Evolutionary conservation across 257 asterid genomes (phyloP), one percentile per base, ranked within the genome.

Genomic region (Capsicum pubescens): DNA sequence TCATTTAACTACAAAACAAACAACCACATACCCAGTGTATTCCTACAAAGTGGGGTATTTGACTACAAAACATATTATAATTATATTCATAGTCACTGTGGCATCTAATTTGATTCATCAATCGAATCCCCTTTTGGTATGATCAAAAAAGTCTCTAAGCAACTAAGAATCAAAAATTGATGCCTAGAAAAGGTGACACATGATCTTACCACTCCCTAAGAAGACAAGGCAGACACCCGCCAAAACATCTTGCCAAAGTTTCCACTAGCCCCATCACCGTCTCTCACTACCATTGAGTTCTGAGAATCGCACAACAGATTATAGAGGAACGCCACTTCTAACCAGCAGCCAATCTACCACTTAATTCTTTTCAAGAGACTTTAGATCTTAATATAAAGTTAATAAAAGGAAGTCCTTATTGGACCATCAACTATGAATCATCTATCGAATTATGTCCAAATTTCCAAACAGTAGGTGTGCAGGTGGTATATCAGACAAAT

Each of bases 401-500:
- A 48, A 54, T 8, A 76, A 76, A 21, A 44, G 52, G 15, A 74
- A 9, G 39, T 76, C 21, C 46, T 13, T 21, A 77, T 77, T 54
- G 81, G 81, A 32, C 15, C 50, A 26, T 48, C 16, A 14, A 54
- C 82, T 77, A 54, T 52, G 64, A 77, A 54, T 77, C 61, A 77
- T 70, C 79, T 26, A 54, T 11, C 14, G 44, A 77, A 14, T 32
- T 54, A 54, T 77, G 82, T 8, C 32, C 42, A 17, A 77, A 77
- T 54, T 14, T 21, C 64, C 32, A 77, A 77, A 54, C 59, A 77
- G 81, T 26, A 54, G 48, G 64, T 21, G 61, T 74, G 82, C 48
- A 77, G 82, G 15, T 32, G 82, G 9, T 54, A 54, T 54, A 68
- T 82, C 80, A 82, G 56, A 82, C 74, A 55, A 68, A 68, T 54